A percentile compares a stretch with the other conserved stretches of the same genome.
These are phyloP conservation scores for Ustilaginoidea virens DNA, from an alignment of 2,329 filamentous ascomycete genomes.

Conservation along the genomic window DNA sequence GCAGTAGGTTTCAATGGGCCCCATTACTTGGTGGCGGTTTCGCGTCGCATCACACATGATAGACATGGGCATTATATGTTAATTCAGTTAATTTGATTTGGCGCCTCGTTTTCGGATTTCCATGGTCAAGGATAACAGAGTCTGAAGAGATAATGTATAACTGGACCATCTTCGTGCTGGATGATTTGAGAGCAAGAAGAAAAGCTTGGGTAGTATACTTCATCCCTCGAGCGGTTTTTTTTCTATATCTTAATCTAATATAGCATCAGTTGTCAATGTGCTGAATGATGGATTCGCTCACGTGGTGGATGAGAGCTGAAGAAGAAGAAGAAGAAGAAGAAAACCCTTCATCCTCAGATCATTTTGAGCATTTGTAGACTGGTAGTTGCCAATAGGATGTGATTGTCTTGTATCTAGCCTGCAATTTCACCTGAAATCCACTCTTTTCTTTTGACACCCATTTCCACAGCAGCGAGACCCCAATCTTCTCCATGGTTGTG, in stretches of 20 bases:
- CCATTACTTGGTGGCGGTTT: neutral
- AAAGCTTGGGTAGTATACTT: too few species aligned
- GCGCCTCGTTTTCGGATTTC: too few species aligned
- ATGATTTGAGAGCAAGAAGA: too few species aligned
- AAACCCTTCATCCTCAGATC: too few species aligned
- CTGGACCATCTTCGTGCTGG: too few species aligned
- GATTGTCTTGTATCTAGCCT: slow-evolving; percentile 11
- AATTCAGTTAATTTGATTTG: slow-evolving; percentile 1
- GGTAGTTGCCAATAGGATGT: too few species aligned
- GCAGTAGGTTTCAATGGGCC: neutral
- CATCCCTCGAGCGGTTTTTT: too few species aligned
- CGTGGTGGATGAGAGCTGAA: too few species aligned
- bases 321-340: too few species aligned
- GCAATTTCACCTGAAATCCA: slow-evolving; percentile 61
- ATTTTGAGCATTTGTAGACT: too few species aligned
- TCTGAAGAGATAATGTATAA: neutral
- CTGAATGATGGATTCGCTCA: too few species aligned
- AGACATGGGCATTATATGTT: slow-evolving; percentile 4
- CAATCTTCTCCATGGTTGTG: slow-evolving; percentile 98
- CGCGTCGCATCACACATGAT: slow-evolving; percentile 3
- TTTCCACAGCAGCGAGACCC: slow-evolving; percentile 86
- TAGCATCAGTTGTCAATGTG: neutral
- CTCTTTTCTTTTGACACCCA: slow-evolving; percentile 72
- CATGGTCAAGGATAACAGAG: too few species aligned
- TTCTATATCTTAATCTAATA: slow-evolving; percentile 2